Evolutionary conservation across 257 asterid genomes (phyloP), one percentile per base, ranked within the genome.

Genomic region (Galeopsis tetrahit): DNA sequence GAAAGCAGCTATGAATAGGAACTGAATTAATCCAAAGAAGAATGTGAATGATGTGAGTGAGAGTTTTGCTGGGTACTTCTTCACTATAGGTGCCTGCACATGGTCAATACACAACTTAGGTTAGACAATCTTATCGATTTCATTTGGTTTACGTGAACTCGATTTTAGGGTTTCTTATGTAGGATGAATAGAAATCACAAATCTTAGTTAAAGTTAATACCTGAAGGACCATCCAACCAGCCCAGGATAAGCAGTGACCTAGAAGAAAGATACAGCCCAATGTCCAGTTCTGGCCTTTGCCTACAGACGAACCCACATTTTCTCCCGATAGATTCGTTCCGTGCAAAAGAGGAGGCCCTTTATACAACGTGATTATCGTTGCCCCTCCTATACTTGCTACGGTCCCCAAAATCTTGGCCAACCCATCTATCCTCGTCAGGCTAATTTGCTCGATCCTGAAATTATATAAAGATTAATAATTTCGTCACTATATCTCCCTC

Each of bases 221-320:
- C 92, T 91, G 96, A 79, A 89, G 86, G 61, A 90, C 96, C 96
- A 92, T 90, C 96, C 94, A 90, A 42, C 88, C 96, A 72, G 98
- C 96, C 98, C 96, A 92, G 33, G 96, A 90, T 77, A 92, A 83
- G 86, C 96, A 88, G 76, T 92, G 96, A 63, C 88, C 89, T 35
- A 90, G 79, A 66, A 90, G 78, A 80, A 85, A 92, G 35, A 90
- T 64, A 75, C 96, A 88, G 33, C 98, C 96, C 88, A 87, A 84
- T 49, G 98, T 87, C 96, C 96, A 90, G 84, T 71, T 83, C 80
- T 89, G 82, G 55, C 46, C 70, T 49, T 69, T 51, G 28, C 31
- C n/a, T 9, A 14, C 17, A 40, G 17, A 59, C 44, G 39, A 31
- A 5, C 15, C 42, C 40, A 32, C 3, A 7, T 72, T 78, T 28